Evolutionary conservation across 2,329 filamentous ascomycete genomes (phyloP).

Genomic region (Leptosphaerulina australis): DNA sequence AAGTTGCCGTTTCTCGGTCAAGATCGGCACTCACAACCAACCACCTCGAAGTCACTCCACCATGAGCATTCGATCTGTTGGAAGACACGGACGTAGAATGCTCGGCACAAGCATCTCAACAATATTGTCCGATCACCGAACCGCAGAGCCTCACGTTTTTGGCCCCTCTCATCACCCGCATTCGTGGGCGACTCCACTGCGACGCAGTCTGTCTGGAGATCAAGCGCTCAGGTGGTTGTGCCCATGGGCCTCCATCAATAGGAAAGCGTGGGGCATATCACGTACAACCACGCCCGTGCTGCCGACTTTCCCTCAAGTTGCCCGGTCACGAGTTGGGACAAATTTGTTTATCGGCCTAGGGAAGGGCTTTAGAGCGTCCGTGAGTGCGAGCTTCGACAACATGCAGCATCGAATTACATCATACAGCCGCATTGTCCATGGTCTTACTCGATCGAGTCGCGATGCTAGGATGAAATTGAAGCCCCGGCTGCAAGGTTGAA

Average conservation of each 20-base stretch:
- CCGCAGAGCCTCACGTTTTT: conserved; percentile 8
- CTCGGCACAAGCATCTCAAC: conserved; percentile 10
- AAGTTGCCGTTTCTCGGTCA: conserved; percentile 25
- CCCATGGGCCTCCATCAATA: conserved; percentile 19
- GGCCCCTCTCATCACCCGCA: conserved; percentile 8
- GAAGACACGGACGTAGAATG: conserved; percentile 7
- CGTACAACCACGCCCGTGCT: conserved; percentile 19
- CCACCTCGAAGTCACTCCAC: conserved; percentile 13
- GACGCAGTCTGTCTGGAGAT: conserved; percentile 10
- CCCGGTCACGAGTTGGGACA: conserved; percentile 22
- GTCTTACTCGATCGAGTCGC: conserved; percentile 26
- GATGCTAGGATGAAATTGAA: conserved; percentile 24
- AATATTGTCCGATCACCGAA: conserved; percentile 7
- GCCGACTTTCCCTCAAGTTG: conserved; percentile 14
- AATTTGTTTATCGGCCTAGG: conserved; percentile 13
- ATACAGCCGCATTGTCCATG: conserved; percentile 27
- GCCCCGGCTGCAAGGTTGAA: conserved; percentile 23
- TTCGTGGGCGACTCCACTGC: conserved; percentile 18
- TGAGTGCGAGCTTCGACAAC: conserved; percentile 15
- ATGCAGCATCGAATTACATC: conserved; percentile 29
- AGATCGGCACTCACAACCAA: conserved; percentile 27
- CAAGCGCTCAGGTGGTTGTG: conserved; percentile 4
- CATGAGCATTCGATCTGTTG: background rate
- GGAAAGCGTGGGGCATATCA: conserved; percentile 19
- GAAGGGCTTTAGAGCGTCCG: conserved; percentile 11